phyloP scores from a whole-genome alignment of 1,284 basidiomycete genomes.

The Sporisorium reilianum region DNA sequence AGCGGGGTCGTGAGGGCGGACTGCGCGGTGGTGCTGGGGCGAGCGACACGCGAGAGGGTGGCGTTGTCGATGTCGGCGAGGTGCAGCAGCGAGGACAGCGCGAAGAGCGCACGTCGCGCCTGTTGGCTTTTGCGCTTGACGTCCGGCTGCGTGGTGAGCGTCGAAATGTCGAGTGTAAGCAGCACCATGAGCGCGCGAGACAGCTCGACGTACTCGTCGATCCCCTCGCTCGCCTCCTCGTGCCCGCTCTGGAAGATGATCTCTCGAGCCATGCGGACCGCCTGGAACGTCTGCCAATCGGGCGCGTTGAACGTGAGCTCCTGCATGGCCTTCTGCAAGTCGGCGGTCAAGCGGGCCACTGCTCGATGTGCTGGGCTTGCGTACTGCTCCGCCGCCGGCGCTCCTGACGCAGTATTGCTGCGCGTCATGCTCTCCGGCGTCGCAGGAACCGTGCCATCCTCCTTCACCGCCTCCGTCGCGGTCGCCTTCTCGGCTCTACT shows the following conservation, averaged over 20 bases:
- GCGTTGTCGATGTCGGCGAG: slow-evolving; percentile 23
- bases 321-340: slow-evolving; percentile 79
- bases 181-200: slow-evolving; percentile 21
- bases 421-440: slow-evolving; percentile 46
- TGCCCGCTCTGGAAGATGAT: slow-evolving; percentile 77
- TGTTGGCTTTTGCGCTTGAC: slow-evolving; percentile 5
- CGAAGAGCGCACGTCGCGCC: slow-evolving; percentile 27
- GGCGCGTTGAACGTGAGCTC: slow-evolving; percentile 88
- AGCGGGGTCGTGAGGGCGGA: slow-evolving; percentile 1
- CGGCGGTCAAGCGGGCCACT: slow-evolving; percentile 85
- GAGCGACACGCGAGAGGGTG: slow-evolving; percentile 9
- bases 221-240: slow-evolving; percentile 8
- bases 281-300: slow-evolving; percentile 90
- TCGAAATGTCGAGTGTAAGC: slow-evolving; percentile 14
- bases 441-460: slow-evolving; percentile 36
- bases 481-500: no score
- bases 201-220: slow-evolving; percentile 30
- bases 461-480: neutral
- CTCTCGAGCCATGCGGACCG: slow-evolving; percentile 87
- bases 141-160: neutral
- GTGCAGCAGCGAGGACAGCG: slow-evolving; percentile 25
- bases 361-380: slow-evolving; percentile 75
- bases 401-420: slow-evolving; percentile 8
- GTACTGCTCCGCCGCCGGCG: neutral
- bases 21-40: neutral